Conservation (phyloP, 768 basidiomycete genomes). For the Crucibulum laeve region DNA sequence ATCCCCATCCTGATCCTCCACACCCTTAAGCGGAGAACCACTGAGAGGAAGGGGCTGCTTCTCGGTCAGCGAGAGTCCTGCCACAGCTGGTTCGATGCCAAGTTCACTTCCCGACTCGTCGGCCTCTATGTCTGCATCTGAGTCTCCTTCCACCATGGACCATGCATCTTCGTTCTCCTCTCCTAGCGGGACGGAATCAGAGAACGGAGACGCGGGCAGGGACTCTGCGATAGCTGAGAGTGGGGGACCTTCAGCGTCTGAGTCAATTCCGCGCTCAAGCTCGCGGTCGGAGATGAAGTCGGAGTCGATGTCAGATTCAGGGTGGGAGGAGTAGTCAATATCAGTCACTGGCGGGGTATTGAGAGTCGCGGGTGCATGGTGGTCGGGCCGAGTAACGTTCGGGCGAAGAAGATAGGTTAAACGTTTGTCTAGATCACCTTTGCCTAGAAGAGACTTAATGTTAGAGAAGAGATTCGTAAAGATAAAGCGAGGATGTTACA, state of each 20-base stretch:
- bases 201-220: constrained; percentile 20
- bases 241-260: constrained; percentile 26
- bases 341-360: constrained; percentile 77
- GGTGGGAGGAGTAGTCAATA: constrained; percentile 48
- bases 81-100: constrained; percentile 1
- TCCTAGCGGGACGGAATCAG: constrained; percentile 12
- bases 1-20: constrained; percentile 7
- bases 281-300: constrained; percentile 50
- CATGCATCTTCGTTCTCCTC: constrained; percentile 9
- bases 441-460: constrained; percentile 33
- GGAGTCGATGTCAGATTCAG: constrained; percentile 44
- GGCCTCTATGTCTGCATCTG: constrained; percentile 10
- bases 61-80: background rate
- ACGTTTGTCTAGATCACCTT: constrained; percentile 52
- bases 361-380: constrained; percentile 32
- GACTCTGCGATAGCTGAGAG: constrained; percentile 23
- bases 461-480: constrained; percentile 1
- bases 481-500: constrained; percentile 19
- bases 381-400: constrained; percentile 61
- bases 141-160: constrained; percentile 7
- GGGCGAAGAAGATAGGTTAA: constrained; percentile 81
- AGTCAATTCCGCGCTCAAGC: constrained; percentile 37
- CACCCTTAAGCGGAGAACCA: background rate
- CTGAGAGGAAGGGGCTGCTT: background rate
- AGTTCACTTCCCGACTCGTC: constrained; percentile 13